Percentiles rank a stretch among this genome's conserved stretches.
These are phyloP conservation scores for Aureobasidium mangrovei DNA, from an alignment of 2,329 filamentous ascomycete species.

Conservation along the genomic window DNA sequence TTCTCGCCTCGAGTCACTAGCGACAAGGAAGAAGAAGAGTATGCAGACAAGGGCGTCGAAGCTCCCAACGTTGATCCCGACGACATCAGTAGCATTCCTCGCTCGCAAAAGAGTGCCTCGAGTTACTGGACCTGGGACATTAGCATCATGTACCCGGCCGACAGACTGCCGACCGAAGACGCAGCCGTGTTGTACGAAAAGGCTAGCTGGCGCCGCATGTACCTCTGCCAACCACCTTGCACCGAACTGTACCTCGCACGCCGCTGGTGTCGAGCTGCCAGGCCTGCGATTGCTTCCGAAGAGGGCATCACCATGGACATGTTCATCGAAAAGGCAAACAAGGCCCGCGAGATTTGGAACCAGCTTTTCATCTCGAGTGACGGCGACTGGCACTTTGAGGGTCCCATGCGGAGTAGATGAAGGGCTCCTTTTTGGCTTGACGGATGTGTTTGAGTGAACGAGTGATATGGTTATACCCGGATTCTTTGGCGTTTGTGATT, in stretches of 20 bases:
- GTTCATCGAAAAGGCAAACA: slow-evolving; percentile 22
- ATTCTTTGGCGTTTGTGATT: not conserved
- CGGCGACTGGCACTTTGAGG: slow-evolving; percentile 30
- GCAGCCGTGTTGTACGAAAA: slow-evolving; percentile 22
- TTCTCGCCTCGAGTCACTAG: slow-evolving; percentile 25
- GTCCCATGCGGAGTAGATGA: slow-evolving; percentile 22
- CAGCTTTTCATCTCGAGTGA: slow-evolving; percentile 25
- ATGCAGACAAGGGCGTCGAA: slow-evolving; percentile 3
- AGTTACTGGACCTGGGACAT: slow-evolving; percentile 28
- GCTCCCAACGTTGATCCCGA: not conserved
- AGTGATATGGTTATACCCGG: slow-evolving; percentile 9
- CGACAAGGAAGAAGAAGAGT: slow-evolving; percentile 16
- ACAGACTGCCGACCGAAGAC: slow-evolving; percentile 15
- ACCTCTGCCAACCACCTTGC: slow-evolving; percentile 27
- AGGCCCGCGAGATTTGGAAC: slow-evolving; percentile 23
- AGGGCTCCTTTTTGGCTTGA: not conserved
- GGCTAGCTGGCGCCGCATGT: slow-evolving; percentile 30
- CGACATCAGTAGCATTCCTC: not conserved
- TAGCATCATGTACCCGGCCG: slow-evolving; percentile 25
- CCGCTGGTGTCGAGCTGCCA: slow-evolving; percentile 22
- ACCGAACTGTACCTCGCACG: slow-evolving; percentile 25
- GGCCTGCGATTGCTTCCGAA: slow-evolving; percentile 22
- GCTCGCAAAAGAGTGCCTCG: not conserved
- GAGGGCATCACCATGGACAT: slow-evolving; percentile 27
- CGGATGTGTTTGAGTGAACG: not conserved